Evolutionary conservation across 176 grass and related monocot species (phyloP).

Genomic region (Saccharum spontaneum): DNA sequence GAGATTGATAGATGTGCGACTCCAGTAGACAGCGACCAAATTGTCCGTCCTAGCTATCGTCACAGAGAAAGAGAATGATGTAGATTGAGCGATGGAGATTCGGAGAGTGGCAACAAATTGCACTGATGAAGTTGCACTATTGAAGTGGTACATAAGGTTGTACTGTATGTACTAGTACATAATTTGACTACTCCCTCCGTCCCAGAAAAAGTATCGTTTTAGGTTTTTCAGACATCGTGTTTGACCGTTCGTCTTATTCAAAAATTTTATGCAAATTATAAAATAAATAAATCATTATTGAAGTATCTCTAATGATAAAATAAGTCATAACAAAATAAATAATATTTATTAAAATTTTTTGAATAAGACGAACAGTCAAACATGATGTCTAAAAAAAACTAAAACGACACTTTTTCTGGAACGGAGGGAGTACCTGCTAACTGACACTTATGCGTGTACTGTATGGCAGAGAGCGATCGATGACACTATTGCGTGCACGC

Average conservation of each 20-base stretch:
- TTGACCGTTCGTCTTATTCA: no score
- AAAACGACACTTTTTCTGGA: no score
- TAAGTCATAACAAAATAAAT: no score
- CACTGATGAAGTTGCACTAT: slow-evolving; percentile 4
- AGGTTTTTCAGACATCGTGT: no score
- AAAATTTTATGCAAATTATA: no score
- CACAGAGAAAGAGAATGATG: neutral
- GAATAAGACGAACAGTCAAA: no score
- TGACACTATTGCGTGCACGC: neutral
- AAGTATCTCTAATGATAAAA: no score
- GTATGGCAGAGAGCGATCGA: neutral
- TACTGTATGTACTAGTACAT: neutral
- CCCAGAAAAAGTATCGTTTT: no score
- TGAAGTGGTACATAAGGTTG: neutral
- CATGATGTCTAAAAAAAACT: no score
- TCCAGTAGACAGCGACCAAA: slow-evolving; percentile 5
- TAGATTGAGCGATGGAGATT: neutral
- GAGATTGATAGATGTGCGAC: slow-evolving; percentile 38
- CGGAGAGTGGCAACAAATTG: neutral
- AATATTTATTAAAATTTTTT: no score
- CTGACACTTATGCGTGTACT: neutral
- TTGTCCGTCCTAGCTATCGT: neutral
- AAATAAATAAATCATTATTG: no score
- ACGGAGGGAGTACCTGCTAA: no score
- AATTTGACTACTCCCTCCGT: slow-evolving; percentile 6